Evolutionary conservation across 2,329 filamentous ascomycete genomes (phyloP), one percentile per base, ranked within the genome.

Genomic region (Stachybotrys elegans): DNA sequence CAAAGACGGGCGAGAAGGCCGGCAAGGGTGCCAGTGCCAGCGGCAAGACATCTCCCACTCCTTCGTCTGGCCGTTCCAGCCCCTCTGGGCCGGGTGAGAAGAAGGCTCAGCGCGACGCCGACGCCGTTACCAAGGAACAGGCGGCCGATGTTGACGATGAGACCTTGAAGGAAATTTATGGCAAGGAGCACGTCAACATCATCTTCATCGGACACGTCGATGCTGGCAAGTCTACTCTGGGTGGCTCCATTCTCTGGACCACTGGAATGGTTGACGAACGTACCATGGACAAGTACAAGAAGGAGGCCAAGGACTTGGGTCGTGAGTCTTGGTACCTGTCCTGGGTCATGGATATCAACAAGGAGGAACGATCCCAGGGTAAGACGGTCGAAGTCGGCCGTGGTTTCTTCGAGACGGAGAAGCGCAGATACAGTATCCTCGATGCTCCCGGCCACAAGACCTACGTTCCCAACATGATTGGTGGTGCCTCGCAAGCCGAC

Each of bases 181-280:
- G 93, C 63, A 96, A 97, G 68, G 90, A 84, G 62, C 81, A 84
- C 56, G 72, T 98, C 59, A 98, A 98, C 69, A 86, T 98, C 56
- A 95, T 97, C 53, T 96, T 97, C 70, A 86, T 97, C 60, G 92
- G 93, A 42, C 93, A 98, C 76, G 94, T 98, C 57, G 93, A 98
- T 72, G 93, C 93, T 42, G 93, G 93, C 57, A 98, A 98, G 73
- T 96, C 90, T 31, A 98, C 93, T 4, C 77, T 98, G 6, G 93
- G 93, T 62, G 93, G 93, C 41, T 88, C 88, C 42, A 95, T 98
- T 51, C 76, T 98, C 13, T 95, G 93, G 65, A 83, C 82, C 42
- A 96, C 92, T 5, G 93, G 93, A 48, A 98, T 97, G 93, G 93
- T 98, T n/a, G 94, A 98, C 60, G 90, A 98, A 69, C 83, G 93